These are phyloP conservation scores for Pseudotulostoma volvatum DNA, from an alignment of 495 filamentous ascomycete genomes.

Conservation along the genomic window DNA sequence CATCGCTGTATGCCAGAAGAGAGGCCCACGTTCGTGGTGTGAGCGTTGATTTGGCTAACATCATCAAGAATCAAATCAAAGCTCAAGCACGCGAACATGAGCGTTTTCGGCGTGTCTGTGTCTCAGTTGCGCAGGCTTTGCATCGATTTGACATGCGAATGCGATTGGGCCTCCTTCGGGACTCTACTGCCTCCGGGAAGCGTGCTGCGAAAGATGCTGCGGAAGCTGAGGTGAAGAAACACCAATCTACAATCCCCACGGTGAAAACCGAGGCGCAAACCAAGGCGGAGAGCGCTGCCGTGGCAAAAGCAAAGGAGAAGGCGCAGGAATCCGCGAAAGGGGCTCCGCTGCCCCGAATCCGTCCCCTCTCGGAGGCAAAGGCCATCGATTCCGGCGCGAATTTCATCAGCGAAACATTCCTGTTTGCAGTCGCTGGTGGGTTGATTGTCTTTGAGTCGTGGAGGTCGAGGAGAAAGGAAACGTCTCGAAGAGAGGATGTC, in stretches of 20 bases:
- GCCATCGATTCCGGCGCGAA: conserved; percentile 93
- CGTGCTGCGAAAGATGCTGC: conserved; percentile 30
- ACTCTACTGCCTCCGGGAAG: conserved; percentile 44
- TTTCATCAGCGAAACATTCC: conserved; percentile 80
- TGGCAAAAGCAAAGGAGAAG: conserved; percentile 33
- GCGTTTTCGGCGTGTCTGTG: conserved; percentile 58
- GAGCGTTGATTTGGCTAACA: conserved; percentile 23
- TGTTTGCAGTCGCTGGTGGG: conserved; percentile 62
- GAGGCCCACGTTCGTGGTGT: conserved; percentile 18
- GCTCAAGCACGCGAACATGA: conserved; percentile 88
- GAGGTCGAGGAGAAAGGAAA: conserved; percentile 60
- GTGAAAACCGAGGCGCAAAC: conserved; percentile 64
- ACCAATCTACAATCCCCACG: conserved; percentile 57
- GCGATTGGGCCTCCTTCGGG: conserved; percentile 68
- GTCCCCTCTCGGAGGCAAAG: conserved; percentile 77
- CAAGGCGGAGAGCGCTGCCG: conserved; percentile 42
- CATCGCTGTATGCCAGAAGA: conserved; percentile 40
- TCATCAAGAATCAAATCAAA: conserved; percentile 73
- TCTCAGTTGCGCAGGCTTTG: conserved; percentile 65
- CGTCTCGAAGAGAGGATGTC: conserved; percentile 57
- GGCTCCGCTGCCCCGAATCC: conserved; percentile 34
- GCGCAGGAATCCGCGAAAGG: conserved; percentile 30
- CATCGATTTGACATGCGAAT: conserved; percentile 91
- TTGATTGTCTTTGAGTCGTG: conserved; percentile 74
- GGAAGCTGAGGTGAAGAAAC: conserved; percentile 32